Base-by-base conservation (phyloP, 2,329 filamentous ascomycete species). In the Aspergillus vadensis region DNA sequence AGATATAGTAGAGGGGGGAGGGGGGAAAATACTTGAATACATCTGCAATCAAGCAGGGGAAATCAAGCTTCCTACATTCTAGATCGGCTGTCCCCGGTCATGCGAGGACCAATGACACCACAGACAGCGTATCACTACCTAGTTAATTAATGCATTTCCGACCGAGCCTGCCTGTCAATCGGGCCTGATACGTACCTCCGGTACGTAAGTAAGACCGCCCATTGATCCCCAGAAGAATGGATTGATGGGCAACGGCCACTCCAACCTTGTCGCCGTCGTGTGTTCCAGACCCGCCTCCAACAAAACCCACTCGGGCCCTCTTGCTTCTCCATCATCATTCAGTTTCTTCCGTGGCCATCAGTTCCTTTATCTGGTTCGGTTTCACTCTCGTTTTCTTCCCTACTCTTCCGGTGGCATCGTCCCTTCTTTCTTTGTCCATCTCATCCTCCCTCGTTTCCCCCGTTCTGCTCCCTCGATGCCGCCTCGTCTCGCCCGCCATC, bases 391-490 rank as follows among this genome's bases (percentile, higher is more conserved):
- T 48, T 25, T 30, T 36, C 55, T 21, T 57, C 36, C 14, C 12
- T 43, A 27, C 4, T 38, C 36, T 6, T 14, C 38, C 25, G 27
- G 25, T 30, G 17, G 23, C 23, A 30, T 30, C 5, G 39, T 55
- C 52, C 41, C 52, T 27, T 47, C 17, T 44, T 23, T 43, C 53
- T 9, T 43, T 7, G 14, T 52, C 50, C 58, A 60, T 64, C 51
- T 59, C 58, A 58, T 43, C 62, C 57, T 55, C 61, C 51, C 59
- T 49, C 43, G 10, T 36, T 36, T 14, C 59, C 21, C 17, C 48
- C 36, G 41, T 57, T 48, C 50, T 58, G 61, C 62, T 51, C 55
- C 55, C 19, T 62, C 62, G 60, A 67, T 67, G 65, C 61, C 53
- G 58, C 57, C 38, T 55, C 65, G 57, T 59, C 59, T 57, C 62